phyloP scores from a whole-genome alignment of 495 filamentous ascomycete species.

The Hyaloscypha variabilis region DNA sequence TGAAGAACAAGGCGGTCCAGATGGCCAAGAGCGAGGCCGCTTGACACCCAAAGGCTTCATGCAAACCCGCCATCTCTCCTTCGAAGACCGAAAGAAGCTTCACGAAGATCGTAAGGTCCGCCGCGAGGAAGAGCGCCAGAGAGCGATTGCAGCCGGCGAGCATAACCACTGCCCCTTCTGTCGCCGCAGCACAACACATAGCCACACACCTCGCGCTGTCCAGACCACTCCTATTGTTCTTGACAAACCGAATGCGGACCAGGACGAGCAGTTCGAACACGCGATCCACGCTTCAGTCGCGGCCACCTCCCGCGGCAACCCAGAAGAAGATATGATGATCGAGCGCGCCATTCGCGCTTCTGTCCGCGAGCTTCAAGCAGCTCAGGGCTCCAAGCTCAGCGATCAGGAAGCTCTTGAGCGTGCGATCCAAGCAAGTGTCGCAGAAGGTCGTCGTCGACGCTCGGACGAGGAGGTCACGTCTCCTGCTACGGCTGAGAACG shows the following conservation, averaged over 20 bases:
- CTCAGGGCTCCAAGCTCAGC: conserved; percentile 23
- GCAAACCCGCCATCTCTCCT: conserved; percentile 40
- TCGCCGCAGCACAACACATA: conserved; percentile 20
- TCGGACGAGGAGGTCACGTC: neutral
- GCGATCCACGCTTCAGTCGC: conserved; percentile 69
- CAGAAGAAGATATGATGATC: conserved; percentile 66
- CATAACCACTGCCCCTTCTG: conserved; percentile 30
- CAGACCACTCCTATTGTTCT: conserved; percentile 4
- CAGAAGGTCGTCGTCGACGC: conserved; percentile 14
- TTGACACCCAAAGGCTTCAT: conserved; percentile 41
- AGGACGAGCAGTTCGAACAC: conserved; percentile 60
- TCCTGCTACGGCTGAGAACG: conserved; percentile 26
- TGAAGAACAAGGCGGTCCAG: conserved; percentile 23
- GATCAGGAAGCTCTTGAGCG: conserved; percentile 39
- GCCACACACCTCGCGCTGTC: conserved; percentile 18
- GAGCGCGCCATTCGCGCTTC: conserved; percentile 72
- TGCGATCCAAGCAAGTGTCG: conserved; percentile 34
- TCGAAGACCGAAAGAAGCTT: conserved; percentile 49
- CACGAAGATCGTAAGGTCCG: conserved; percentile 46
- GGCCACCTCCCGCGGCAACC: conserved; percentile 67
- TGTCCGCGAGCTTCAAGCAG: conserved; percentile 57
- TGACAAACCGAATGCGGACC: conserved; percentile 5
- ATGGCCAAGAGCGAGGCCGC: conserved; percentile 23
- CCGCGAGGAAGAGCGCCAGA: conserved; percentile 33
- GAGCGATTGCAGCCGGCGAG: conserved; percentile 17